phyloP scores from a whole-genome alignment of 2,329 filamentous ascomycete species.

The Fonsecaea pedrosoi region DNA sequence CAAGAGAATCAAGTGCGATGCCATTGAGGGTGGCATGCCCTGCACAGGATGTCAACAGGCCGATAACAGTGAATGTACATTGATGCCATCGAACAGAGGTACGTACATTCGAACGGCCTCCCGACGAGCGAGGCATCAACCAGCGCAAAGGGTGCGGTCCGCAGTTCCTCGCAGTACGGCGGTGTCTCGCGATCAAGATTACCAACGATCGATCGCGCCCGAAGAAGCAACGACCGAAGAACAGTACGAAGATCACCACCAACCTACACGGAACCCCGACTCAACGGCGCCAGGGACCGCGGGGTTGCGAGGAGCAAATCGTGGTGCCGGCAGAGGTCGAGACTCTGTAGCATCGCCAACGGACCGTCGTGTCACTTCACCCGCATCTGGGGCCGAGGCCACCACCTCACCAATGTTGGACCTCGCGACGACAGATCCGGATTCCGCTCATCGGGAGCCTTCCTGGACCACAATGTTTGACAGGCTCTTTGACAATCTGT shows the following conservation, averaged over 20 bases:
- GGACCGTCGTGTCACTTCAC: neutral
- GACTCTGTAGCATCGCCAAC: neutral
- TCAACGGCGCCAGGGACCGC: neutral
- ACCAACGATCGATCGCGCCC: neutral
- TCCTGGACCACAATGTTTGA: conserved; percentile 20
- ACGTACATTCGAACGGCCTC: neutral
- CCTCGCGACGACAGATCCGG: neutral
- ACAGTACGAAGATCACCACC: neutral
- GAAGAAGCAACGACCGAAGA: neutral
- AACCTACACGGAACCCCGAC: neutral
- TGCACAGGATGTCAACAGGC: conserved; percentile 3
- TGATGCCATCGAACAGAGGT: neutral
- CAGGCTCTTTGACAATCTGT: neutral
- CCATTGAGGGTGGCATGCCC: neutral
- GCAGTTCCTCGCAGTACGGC: neutral
- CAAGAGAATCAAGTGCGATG: conserved; percentile 5
- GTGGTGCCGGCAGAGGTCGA: neutral
- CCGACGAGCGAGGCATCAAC: conserved; percentile 1
- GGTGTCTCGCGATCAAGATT: neutral
- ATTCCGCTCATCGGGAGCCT: conserved; percentile 7
- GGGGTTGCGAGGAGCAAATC: neutral
- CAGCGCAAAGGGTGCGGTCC: neutral
- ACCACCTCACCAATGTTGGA: neutral
- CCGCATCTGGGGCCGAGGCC: neutral
- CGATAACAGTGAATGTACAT: neutral